Conservation (phyloP, 1,284 basidiomycete genomes). For the Irpex sp. region DNA sequence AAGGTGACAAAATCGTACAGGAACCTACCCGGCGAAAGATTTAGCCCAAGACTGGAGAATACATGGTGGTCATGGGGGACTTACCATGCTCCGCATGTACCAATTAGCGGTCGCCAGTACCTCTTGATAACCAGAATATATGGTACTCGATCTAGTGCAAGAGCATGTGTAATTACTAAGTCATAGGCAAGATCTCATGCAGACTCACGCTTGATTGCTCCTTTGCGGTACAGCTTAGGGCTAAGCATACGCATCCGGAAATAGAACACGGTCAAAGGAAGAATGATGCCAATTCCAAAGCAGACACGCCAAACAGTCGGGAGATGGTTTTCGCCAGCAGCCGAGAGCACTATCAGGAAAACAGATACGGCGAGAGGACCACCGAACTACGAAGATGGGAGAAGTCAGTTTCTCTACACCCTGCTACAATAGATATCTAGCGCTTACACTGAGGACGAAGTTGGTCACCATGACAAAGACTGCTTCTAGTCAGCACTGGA, state of each 20-base stretch:
- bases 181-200: not conserved
- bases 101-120: constrained; percentile 70
- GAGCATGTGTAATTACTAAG: constrained; percentile 4
- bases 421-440: not conserved
- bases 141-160: constrained; percentile 48
- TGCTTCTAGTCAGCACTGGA: constrained; percentile 15
- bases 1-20: constrained; percentile 77
- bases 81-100: constrained; percentile 70
- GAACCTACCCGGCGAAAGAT: constrained; percentile 43
- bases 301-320: constrained; percentile 74
- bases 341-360: constrained; percentile 71
- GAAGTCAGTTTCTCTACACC: not conserved
- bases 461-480: constrained; percentile 79
- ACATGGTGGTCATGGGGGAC: constrained; percentile 11
- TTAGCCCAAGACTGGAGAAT: constrained; percentile 1
- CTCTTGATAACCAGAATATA: constrained; percentile 58
- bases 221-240: constrained; percentile 59
- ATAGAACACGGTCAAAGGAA: constrained; percentile 69
- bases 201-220: constrained; percentile 58
- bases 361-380: constrained; percentile 68
- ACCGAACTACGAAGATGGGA: constrained; percentile 44
- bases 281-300: constrained; percentile 68
- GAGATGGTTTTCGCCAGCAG: constrained; percentile 61
- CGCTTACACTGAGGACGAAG: constrained; percentile 51
- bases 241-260: constrained; percentile 74